phyloP scores from a whole-genome alignment of 345 rosid genomes.

The Aquilaria yunnanensis region DNA sequence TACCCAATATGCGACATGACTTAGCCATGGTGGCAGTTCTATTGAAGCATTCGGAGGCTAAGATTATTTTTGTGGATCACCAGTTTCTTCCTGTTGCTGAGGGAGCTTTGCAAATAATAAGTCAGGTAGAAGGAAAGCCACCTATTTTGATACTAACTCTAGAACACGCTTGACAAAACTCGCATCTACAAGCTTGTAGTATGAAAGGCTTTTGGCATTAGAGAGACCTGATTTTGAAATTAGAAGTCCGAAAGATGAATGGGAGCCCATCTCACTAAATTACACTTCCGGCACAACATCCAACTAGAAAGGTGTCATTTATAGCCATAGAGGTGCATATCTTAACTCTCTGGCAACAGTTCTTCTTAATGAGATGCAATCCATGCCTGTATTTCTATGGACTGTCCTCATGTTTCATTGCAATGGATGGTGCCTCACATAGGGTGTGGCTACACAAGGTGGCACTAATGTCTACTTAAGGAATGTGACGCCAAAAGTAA shows the following conservation, averaged over 20 bases:
- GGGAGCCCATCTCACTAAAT: conserved; percentile 50
- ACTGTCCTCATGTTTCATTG: conserved; percentile 66
- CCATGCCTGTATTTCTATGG: conserved; percentile 58
- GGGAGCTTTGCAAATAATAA: conserved; percentile 42
- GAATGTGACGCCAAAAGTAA: conserved; percentile 6
- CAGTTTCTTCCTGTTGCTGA: conserved; percentile 32
- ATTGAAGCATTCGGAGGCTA: conserved; percentile 53
- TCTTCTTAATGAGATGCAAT: conserved; percentile 34
- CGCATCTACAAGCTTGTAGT: conserved; percentile 24
- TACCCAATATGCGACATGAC: conserved; percentile 50
- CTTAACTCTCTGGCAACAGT: conserved; percentile 46
- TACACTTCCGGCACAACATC: conserved; percentile 69
- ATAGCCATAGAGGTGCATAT: conserved; percentile 57
- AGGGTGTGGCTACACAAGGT: conserved; percentile 59
- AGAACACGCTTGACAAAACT: conserved; percentile 18
- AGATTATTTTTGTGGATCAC: conserved; percentile 43
- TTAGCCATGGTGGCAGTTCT: conserved; percentile 36
- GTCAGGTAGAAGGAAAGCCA: conserved; percentile 23
- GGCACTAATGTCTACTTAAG: conserved; percentile 49
- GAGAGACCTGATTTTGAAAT: conserved; percentile 40
- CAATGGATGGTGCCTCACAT: conserved; percentile 62
- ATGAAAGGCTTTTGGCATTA: conserved; percentile 33
- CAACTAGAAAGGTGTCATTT: conserved; percentile 55
- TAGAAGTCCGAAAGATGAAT: conserved; percentile 37
- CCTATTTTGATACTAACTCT: conserved; percentile 36